A percentile compares a stretch with the other conserved stretches of the same genome.
Conservation (phyloP, 345 rosid species). For the Melaleuca quinquenervia region DNA sequence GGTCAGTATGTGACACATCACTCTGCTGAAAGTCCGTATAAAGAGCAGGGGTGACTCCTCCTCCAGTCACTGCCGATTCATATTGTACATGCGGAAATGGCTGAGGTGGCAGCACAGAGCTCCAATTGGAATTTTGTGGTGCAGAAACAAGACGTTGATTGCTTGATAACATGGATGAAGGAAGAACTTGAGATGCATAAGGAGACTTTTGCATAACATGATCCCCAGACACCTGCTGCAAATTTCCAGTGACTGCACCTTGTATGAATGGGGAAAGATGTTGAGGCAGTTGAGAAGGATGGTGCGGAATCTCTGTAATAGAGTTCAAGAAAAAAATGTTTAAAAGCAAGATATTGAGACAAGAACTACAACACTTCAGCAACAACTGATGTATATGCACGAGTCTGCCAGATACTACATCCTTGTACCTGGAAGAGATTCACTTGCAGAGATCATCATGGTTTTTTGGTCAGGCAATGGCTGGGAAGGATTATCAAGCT, state of each 20-base stretch:
- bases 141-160: constrained; percentile 10
- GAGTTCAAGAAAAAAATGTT: background rate
- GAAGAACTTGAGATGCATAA: constrained; percentile 10
- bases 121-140: constrained; percentile 15
- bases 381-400: background rate
- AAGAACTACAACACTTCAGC: background rate
- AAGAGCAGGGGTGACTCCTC: constrained; percentile 3
- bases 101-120: constrained; percentile 10
- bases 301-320: constrained; percentile 4
- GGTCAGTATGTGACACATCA: constrained; percentile 16
- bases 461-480: constrained; percentile 12
- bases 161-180: constrained; percentile 20
- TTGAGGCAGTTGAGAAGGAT: constrained; percentile 4
- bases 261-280: constrained; percentile 3
- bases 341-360: background rate
- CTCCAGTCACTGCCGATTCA: background rate
- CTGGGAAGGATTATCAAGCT: constrained; percentile 19
- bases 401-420: background rate
- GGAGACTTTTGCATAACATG: constrained; percentile 3
- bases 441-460: background rate
- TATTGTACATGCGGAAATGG: constrained; percentile 8
- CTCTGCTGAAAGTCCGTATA: constrained; percentile 17
- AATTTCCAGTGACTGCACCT: constrained; percentile 3
- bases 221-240: background rate
- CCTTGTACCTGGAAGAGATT: constrained; percentile 2